Evolutionary conservation across 805 yeast genomes (phyloP), one percentile per base, ranked within the genome.

Genomic region (Starmera amethionina): DNA sequence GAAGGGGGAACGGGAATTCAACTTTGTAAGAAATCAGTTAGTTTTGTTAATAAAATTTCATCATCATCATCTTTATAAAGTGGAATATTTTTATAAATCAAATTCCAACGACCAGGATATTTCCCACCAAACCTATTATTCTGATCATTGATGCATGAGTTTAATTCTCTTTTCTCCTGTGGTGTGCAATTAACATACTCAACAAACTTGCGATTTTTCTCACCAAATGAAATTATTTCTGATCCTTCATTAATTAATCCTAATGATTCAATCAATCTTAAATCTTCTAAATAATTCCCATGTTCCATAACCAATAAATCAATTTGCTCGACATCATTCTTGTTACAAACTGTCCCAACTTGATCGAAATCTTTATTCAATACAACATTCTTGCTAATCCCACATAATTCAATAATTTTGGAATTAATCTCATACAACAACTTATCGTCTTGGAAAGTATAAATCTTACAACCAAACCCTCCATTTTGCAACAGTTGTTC

Each of bases 291-390:
- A 43, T 67, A 70, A 36, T 64, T 63, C 49, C 56, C 50, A 44
- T 69, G 74, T 48, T 70, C 70, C 36, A 70, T 55, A 39, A 70
- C 62, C 4, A 64, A 48, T 32, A 68, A 49, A 40, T 67, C 72
- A 2, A 63, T 46, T 15, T 36, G 32, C 11, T 46, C 50, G 3
- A 51, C n/a, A 34, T 60, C 67, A n/a, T 44, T 30, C 34, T 29
- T 27, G 25, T 8, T 5, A 12, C 11, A 22, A 6, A 22, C 41
- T 0, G 49, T 47, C 1, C 53, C 54, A 3, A 22, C 27, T 8
- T 22, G 6, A 8, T 4, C 7, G 5, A 22, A 22, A 22, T 22
- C 27, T 22, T 33, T 19, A 14, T 46, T 46, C 30, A 42, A 42
- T 1, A 41, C 42, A 15, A 54, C 42, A 8, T 37, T 39, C 18